phyloP scores from a whole-genome alignment of 2,329 filamentous ascomycete species.

The Intubia oerlemansii region DNA sequence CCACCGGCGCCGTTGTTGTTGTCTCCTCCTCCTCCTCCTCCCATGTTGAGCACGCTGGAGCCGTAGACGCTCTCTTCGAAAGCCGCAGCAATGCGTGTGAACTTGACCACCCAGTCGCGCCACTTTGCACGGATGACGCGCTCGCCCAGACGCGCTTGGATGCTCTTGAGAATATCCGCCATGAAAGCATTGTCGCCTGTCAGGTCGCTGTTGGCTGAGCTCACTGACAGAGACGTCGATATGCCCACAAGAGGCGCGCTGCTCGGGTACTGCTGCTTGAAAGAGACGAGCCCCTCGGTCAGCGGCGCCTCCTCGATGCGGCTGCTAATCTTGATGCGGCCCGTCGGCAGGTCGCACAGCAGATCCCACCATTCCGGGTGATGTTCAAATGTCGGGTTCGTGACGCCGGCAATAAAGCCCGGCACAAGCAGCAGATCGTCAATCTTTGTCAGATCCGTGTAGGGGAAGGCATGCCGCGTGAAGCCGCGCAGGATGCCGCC shows the following conservation, averaged over 20 bases:
- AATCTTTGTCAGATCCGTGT: slow-evolving; percentile 94
- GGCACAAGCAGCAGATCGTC: slow-evolving; percentile 91
- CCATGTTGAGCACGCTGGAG: slow-evolving; percentile 72
- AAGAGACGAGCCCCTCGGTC: slow-evolving; percentile 72
- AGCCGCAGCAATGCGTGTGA: slow-evolving; percentile 75
- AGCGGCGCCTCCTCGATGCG: slow-evolving; percentile 61
- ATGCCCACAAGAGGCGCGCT: slow-evolving; percentile 28
- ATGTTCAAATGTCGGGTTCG: slow-evolving; percentile 85
- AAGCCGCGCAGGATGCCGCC: slow-evolving; percentile 86
- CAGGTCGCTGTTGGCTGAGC: slow-evolving; percentile 32
- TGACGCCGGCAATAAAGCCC: slow-evolving; percentile 93
- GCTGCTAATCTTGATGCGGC: slow-evolving; percentile 83
- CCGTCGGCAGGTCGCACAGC: slow-evolving; percentile 77
- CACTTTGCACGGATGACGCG: slow-evolving; percentile 80
- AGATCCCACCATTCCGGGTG: slow-evolving; percentile 98
- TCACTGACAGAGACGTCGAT: slow-evolving; percentile 15
- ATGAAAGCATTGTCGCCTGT: slow-evolving; percentile 85
- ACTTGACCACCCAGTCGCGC: slow-evolving; percentile 85
- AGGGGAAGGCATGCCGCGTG: slow-evolving; percentile 89
- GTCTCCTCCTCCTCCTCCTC: slow-evolving; percentile 19
- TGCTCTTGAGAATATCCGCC: slow-evolving; percentile 63
- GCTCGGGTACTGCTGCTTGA: slow-evolving; percentile 56
- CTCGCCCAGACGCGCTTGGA: slow-evolving; percentile 71
- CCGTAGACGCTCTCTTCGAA: slow-evolving; percentile 95
- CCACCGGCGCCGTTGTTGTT: not conserved